phyloP scores from a whole-genome alignment of 108 stramenopile species.

The Phaeodactylum tricornutum region DNA sequence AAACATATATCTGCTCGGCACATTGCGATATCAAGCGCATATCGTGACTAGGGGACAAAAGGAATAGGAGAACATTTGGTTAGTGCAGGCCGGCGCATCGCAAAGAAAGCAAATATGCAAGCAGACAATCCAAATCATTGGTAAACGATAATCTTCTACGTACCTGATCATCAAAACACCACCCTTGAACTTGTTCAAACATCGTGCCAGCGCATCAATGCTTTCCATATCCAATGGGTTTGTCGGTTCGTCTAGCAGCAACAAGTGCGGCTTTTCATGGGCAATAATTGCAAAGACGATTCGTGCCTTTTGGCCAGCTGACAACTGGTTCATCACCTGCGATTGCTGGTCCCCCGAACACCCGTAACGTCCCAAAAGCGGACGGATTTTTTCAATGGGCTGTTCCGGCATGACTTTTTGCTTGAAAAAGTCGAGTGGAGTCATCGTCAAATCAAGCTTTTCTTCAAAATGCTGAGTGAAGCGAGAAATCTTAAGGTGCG shows the following conservation, averaged over 20 bases:
- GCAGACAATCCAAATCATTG: too few species aligned
- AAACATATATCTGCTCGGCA: constrained; percentile 94
- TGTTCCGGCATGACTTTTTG: constrained; percentile 76
- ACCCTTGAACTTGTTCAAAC: constrained; percentile 94
- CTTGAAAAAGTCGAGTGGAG: constrained; percentile 95
- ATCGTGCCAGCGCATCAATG: constrained; percentile 93
- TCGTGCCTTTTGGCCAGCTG: constrained; percentile 94
- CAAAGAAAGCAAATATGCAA: too few species aligned
- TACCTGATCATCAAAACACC: constrained; percentile 99
- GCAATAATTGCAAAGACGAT: constrained; percentile 98
- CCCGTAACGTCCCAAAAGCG: constrained; percentile 90
- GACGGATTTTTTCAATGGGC: constrained; percentile 69
- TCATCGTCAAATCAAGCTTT: constrained; percentile 90
- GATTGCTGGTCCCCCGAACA: constrained; percentile 82
- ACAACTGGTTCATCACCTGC: constrained; percentile 82
- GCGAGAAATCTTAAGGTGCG: constrained; percentile 85
- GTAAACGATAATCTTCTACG: too few species aligned
- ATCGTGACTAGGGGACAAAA: constrained; percentile 96
- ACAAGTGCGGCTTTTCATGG: constrained; percentile 88
- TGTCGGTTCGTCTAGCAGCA: constrained; percentile 98
- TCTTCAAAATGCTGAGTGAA: constrained; percentile 99
- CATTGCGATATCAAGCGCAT: constrained; percentile 98
- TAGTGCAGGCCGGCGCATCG: too few species aligned
- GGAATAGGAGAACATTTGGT: too few species aligned
- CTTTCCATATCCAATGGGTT: constrained; percentile 94